Conservation (phyloP, 2,329 filamentous ascomycete species). For the Sclerotinia subarctica region DNA sequence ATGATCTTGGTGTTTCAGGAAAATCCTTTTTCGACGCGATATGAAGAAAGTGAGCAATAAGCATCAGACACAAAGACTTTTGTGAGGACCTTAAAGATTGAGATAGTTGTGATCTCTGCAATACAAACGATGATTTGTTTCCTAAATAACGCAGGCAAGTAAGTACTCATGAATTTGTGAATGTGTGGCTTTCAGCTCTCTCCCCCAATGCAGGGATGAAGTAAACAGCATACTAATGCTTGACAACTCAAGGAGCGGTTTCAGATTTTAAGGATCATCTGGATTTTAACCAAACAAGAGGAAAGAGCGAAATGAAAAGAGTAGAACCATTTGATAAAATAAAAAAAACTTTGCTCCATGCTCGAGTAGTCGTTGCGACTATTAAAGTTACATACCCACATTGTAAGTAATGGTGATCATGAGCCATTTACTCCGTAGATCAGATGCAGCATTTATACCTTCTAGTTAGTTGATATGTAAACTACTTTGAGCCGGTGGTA, state of each 20-base stretch:
- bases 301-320: not conserved
- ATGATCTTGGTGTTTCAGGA: no score
- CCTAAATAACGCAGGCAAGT: no score
- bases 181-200: not conserved
- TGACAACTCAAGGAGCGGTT: not conserved
- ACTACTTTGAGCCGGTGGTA: not conserved
- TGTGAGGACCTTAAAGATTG: no score
- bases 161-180: not conserved
- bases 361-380: not conserved
- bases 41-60: no score
- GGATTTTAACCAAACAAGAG: not conserved
- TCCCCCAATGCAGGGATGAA: not conserved
- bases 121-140: no score
- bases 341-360: not conserved
- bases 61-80: no score
- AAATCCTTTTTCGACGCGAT: no score
- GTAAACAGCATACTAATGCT: not conserved
- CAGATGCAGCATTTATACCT: not conserved
- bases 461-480: not conserved
- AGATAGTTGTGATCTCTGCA: no score
- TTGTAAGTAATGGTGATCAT: not conserved
- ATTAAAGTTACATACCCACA: not conserved
- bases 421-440: not conserved
- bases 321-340: no score
- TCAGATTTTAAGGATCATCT: not conserved